Percentiles rank a stretch among this genome's conserved stretches.
These are phyloP conservation scores for Funneliformis caledonium DNA, from an alignment of 371 early-diverging fungal genomes.

Conservation along the genomic window DNA sequence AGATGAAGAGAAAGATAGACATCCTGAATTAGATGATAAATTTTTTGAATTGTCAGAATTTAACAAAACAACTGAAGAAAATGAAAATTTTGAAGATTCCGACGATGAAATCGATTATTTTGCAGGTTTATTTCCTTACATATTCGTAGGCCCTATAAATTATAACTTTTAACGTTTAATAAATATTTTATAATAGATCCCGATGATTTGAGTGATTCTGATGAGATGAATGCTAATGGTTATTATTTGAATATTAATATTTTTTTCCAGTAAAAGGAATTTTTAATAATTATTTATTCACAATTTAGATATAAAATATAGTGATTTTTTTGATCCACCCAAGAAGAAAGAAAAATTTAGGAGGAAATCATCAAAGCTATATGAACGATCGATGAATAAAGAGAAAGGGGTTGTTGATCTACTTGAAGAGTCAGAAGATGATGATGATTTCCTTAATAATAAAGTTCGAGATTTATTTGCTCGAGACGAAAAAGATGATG, in stretches of 20 bases:
- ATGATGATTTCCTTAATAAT: slow-evolving; percentile 48
- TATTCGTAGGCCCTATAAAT: background rate
- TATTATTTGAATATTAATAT: background rate
- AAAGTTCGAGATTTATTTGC: slow-evolving; percentile 61
- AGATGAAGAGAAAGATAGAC: slow-evolving; percentile 47
- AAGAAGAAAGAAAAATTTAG: slow-evolving; percentile 40
- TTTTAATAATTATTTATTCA: slow-evolving; percentile 36
- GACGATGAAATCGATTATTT: slow-evolving; percentile 39
- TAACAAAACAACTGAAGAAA: slow-evolving; percentile 49
- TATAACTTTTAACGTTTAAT: background rate
- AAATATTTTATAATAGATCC: slow-evolving; percentile 5
- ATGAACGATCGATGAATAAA: slow-evolving; percentile 43
- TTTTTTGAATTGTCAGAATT: slow-evolving; percentile 65
- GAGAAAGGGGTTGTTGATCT: slow-evolving; percentile 42
- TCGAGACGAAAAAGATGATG: slow-evolving; percentile 58
- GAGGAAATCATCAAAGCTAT: slow-evolving; percentile 29
- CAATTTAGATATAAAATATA: slow-evolving; percentile 34
- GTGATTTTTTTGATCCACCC: slow-evolving; percentile 48
- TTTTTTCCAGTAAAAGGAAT: background rate
- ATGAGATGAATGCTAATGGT: slow-evolving; percentile 46
- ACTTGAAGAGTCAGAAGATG: slow-evolving; percentile 45
- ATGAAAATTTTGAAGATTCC: slow-evolving; percentile 42
- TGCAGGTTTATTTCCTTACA: slow-evolving; percentile 19
- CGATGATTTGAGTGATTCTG: slow-evolving; percentile 34
- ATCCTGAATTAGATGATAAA: slow-evolving; percentile 68